These are phyloP conservation scores for Pleurotus salmoneostramineus DNA, from an alignment of 768 basidiomycete genomes.

Conservation along the genomic window DNA sequence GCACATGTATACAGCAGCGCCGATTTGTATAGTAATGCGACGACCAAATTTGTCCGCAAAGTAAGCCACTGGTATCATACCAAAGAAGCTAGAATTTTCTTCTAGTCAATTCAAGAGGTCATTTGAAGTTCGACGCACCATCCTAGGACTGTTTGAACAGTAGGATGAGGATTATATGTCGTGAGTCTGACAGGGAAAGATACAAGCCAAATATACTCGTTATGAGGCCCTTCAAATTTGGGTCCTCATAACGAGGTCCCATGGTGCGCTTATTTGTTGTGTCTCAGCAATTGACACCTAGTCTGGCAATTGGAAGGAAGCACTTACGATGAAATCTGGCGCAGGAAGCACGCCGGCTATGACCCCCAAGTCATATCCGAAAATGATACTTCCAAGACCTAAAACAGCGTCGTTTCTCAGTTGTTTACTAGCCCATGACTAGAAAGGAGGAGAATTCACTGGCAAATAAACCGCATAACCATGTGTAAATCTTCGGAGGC, in stretches of 20 bases:
- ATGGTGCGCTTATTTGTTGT: slow-evolving; percentile 21
- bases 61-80: slow-evolving; percentile 40
- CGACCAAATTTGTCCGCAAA: slow-evolving; percentile 33
- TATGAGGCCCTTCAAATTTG: slow-evolving; percentile 34
- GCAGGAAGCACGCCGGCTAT: slow-evolving; percentile 43
- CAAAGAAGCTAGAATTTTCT: slow-evolving; percentile 27
- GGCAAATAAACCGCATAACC: slow-evolving; percentile 49
- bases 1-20: slow-evolving; percentile 35
- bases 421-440: not conserved
- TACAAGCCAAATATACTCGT: slow-evolving; percentile 36
- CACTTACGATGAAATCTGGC: slow-evolving; percentile 28
- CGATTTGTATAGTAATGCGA: slow-evolving; percentile 34
- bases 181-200: not conserved
- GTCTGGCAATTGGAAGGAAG: not conserved
- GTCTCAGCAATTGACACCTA: not conserved
- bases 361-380: slow-evolving; percentile 49
- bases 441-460: slow-evolving; percentile 21
- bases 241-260: slow-evolving; percentile 29
- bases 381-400: slow-evolving; percentile 42
- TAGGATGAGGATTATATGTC: not conserved
- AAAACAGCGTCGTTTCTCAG: not conserved
- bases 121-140: slow-evolving; percentile 19
- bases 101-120: not conserved
- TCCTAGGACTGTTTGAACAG: slow-evolving; percentile 26
- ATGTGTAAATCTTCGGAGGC: slow-evolving; percentile 47